Percentiles rank a stretch among this genome's conserved stretches.
Conservation (phyloP, 768 basidiomycete species). For the Suillus lakei region DNA sequence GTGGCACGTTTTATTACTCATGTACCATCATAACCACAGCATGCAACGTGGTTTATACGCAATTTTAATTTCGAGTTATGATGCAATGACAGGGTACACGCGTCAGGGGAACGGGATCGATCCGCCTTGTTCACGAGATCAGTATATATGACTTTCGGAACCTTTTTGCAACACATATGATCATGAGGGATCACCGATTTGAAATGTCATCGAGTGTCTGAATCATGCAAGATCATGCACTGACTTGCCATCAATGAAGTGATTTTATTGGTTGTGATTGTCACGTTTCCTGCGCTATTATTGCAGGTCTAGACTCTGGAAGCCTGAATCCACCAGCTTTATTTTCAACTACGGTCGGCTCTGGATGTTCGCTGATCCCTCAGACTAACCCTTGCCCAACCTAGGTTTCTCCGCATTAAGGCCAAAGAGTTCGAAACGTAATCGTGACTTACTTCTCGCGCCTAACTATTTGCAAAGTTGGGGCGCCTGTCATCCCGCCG, state of each 20-base stretch:
- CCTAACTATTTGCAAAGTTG: background rate
- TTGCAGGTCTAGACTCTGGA: background rate
- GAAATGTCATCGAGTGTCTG: background rate
- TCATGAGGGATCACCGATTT: background rate
- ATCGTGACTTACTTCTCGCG: background rate
- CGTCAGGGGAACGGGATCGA: background rate
- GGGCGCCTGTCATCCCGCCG: background rate
- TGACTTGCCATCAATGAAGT: background rate
- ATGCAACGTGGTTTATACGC: background rate
- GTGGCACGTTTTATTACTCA: background rate
- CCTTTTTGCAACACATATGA: background rate
- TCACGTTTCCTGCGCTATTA: background rate
- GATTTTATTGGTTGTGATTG: background rate
- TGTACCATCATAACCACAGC: background rate
- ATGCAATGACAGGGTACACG: background rate
- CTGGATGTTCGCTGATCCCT: background rate
- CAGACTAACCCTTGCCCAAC: background rate
- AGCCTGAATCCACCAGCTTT: background rate
- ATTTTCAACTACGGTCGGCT: background rate
- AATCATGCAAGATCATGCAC: background rate
- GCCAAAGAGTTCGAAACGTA: background rate
- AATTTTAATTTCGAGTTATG: background rate
- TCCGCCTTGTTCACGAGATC: background rate
- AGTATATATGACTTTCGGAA: background rate
- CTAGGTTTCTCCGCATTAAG: background rate